These are phyloP conservation scores for Kuraishia molischiana DNA, from an alignment of 805 yeast genomes.

Conservation along the genomic window DNA sequence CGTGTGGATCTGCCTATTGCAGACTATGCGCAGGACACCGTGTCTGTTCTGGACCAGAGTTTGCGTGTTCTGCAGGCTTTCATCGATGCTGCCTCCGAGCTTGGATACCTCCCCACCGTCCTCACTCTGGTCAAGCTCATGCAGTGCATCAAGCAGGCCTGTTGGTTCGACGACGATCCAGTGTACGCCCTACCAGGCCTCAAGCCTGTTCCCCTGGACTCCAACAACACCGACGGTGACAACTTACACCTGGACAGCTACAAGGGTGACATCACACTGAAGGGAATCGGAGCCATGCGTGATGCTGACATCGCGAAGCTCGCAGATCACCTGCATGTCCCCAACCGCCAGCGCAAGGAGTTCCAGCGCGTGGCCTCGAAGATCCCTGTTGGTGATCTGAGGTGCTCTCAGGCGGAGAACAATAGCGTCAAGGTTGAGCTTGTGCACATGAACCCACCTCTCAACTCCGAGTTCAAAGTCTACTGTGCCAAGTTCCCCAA, in stretches of 20 bases:
- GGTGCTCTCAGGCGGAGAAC: conserved; percentile 24
- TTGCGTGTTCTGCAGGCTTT: conserved; percentile 89
- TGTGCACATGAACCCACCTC: conserved; percentile 40
- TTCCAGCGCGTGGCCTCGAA: conserved; percentile 44
- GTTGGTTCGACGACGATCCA: conserved; percentile 78
- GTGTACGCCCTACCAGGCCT: conserved; percentile 46
- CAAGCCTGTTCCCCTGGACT: conserved; percentile 8
- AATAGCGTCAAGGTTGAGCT: conserved; percentile 33
- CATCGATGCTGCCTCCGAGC: conserved; percentile 81
- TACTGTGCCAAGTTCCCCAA: conserved; percentile 82
- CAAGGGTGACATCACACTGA: conserved; percentile 18
- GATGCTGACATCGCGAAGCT: conserved; percentile 17
- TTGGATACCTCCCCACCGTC: conserved; percentile 61
- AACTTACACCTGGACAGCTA: conserved; percentile 19
- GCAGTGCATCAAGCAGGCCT: conserved; percentile 84
- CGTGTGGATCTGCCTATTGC: conserved; percentile 82
- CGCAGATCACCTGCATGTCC: conserved; percentile 30
- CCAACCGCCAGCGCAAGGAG: conserved; percentile 28
- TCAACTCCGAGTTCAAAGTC: conserved; percentile 52
- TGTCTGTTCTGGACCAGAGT: conserved; percentile 88
- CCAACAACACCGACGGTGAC: conserved; percentile 23
- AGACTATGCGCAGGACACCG: conserved; percentile 89
- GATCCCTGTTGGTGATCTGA: conserved; percentile 51
- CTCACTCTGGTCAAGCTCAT: conserved; percentile 54
- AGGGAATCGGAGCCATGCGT: conserved; percentile 31